Evolutionary conservation across 176 grass and related monocot species (phyloP).

Genomic region (Lolium perenne): DNA sequence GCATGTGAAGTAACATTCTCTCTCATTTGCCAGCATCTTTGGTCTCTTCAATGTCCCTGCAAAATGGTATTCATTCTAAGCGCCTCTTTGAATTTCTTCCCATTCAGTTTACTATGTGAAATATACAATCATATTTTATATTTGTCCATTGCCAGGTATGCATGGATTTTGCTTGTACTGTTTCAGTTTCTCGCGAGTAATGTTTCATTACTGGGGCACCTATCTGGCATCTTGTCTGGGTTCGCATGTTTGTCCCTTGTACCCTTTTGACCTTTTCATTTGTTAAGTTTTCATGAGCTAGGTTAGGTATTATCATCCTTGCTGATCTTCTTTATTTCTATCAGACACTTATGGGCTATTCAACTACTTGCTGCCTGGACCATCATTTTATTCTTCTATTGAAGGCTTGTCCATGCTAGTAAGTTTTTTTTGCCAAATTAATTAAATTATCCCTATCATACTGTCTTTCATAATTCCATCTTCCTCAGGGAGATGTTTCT

Average conservation of each 20-base stretch:
- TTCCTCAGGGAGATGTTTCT: constrained; percentile 33
- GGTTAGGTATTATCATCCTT: constrained; percentile 38
- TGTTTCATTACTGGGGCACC: constrained; percentile 89
- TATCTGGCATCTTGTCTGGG: constrained; percentile 94
- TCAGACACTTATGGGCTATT: constrained; percentile 85
- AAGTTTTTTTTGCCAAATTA: constrained; percentile 51
- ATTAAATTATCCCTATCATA: constrained; percentile 34
- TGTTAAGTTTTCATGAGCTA: constrained; percentile 25
- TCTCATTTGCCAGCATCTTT: constrained; percentile 76
- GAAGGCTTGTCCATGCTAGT: constrained; percentile 78
- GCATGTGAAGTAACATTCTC: constrained; percentile 32
- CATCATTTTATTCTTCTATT: constrained; percentile 88
- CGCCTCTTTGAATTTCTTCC: constrained; percentile 30
- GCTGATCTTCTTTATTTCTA: constrained; percentile 44
- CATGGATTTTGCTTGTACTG: constrained; percentile 92
- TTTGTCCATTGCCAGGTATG: constrained; percentile 65
- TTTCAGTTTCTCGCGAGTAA: constrained; percentile 95
- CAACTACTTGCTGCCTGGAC: constrained; percentile 83
- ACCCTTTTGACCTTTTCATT: constrained; percentile 48
- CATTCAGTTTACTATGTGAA: constrained; percentile 33
- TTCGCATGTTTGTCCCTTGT: constrained; percentile 90
- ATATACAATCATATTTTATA: constrained; percentile 27
- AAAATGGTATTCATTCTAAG: constrained; percentile 66
- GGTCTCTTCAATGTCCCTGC: constrained; percentile 98
- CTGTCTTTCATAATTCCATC: background rate